Percentiles rank a stretch among this genome's conserved stretches.
Evolutionary conservation across 352 stramenopile species (phyloP).

Genomic region (Globisporangium cederbergense): DNA sequence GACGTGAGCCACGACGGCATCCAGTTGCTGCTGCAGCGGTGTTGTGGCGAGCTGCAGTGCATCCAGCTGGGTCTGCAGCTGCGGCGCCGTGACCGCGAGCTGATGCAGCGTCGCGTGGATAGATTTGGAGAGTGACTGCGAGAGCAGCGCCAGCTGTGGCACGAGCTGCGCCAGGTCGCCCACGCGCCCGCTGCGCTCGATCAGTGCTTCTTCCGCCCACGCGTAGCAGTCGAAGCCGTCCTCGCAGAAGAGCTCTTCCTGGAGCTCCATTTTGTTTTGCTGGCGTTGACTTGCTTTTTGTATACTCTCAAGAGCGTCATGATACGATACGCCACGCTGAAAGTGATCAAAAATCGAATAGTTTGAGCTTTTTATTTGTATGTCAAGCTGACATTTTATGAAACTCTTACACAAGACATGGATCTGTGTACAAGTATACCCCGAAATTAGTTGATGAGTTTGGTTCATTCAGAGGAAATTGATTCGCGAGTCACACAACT

Average conservation of each 20-base stretch:
- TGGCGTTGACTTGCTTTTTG: neutral
- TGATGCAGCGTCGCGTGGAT: slow-evolving; percentile 64
- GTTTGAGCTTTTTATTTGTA: too few relatives aligned
- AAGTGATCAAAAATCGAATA: too few relatives aligned
- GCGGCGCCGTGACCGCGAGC: slow-evolving; percentile 38
- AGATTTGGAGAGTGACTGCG: slow-evolving; percentile 50
- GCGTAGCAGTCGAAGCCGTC: slow-evolving; percentile 63
- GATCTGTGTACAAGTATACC: too few relatives aligned
- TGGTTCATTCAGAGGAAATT: too few relatives aligned
- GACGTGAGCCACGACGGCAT: slow-evolving; percentile 34
- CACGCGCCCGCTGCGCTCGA: slow-evolving; percentile 26
- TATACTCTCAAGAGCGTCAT: too few relatives aligned
- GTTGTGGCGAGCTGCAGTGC: slow-evolving; percentile 37
- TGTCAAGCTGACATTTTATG: too few relatives aligned
- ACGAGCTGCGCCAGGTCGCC: slow-evolving; percentile 37
- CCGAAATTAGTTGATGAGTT: too few relatives aligned
- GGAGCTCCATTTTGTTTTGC: slow-evolving; percentile 21
- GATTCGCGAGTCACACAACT: too few relatives aligned
- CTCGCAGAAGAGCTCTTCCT: slow-evolving; percentile 42
- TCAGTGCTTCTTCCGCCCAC: slow-evolving; percentile 66
- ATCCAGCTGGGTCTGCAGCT: slow-evolving; percentile 55
- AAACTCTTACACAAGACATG: too few relatives aligned
- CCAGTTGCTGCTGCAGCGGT: slow-evolving; percentile 42
- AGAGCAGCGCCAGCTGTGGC: slow-evolving; percentile 57
- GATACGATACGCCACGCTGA: too few relatives aligned